phyloP scores from a whole-genome alignment of 116 monocot species.

The Dioscorea cayenensis region DNA sequence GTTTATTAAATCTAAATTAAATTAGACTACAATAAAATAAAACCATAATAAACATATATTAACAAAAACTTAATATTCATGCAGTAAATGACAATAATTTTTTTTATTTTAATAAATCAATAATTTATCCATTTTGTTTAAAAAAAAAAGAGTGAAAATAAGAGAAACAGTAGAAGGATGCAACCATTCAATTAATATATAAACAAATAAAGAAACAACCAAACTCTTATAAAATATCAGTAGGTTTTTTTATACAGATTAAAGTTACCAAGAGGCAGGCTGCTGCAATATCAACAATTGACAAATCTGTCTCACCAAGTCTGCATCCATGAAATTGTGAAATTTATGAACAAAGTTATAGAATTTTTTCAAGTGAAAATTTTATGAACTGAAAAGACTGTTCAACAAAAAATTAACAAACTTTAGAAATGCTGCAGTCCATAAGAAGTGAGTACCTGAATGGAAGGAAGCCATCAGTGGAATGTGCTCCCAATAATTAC shows the following conservation, averaged over 20 bases:
- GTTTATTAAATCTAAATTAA: too few relatives aligned
- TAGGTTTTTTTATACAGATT: neutral
- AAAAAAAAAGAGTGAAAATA: too few relatives aligned
- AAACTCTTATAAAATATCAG: neutral
- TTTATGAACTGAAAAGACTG: neutral
- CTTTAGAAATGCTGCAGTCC: neutral
- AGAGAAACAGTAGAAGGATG: too few relatives aligned
- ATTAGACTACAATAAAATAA: too few relatives aligned
- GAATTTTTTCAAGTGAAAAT: neutral
- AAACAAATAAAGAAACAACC: neutral
- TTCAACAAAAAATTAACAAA: neutral
- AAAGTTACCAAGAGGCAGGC: conserved; percentile 79
- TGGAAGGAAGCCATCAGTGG: conserved; percentile 87
- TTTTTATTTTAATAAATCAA: too few relatives aligned
- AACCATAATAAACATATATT: too few relatives aligned
- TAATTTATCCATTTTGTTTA: too few relatives aligned
- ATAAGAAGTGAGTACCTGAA: conserved; percentile 54
- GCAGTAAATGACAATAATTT: too few relatives aligned
- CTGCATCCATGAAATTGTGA: conserved; percentile 26
- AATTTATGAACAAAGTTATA: neutral
- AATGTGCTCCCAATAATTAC: conserved; percentile 88
- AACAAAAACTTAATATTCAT: too few relatives aligned
- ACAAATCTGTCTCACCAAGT: conserved; percentile 79
- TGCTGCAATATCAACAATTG: conserved; percentile 93
- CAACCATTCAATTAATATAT: too few relatives aligned